phyloP scores from a whole-genome alignment of 2,329 filamentous ascomycete genomes.

The Epichloe hybrida region DNA sequence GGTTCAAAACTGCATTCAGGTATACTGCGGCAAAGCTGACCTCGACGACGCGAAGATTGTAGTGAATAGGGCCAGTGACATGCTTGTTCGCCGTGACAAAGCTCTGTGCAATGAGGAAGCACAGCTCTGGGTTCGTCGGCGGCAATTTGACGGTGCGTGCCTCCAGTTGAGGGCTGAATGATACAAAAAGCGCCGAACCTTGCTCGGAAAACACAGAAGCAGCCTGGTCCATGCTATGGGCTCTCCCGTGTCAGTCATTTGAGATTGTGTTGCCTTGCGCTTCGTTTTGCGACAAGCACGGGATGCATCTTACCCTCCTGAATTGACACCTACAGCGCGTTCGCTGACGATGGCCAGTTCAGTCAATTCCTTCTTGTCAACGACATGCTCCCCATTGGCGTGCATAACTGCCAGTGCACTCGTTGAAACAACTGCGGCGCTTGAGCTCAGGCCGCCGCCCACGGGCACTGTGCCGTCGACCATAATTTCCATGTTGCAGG shows the following conservation, averaged over 20 bases:
- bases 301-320: slow-evolving; percentile 55
- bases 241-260: not conserved
- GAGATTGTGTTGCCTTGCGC: not conserved
- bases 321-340: slow-evolving; percentile 88
- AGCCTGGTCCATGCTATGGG: slow-evolving; percentile 79
- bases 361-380: slow-evolving; percentile 85
- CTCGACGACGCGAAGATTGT: slow-evolving; percentile 94
- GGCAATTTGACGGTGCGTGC: slow-evolving; percentile 74
- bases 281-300: not conserved
- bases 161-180: slow-evolving; percentile 67
- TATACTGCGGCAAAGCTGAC: slow-evolving; percentile 74
- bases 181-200: slow-evolving; percentile 78
- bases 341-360: slow-evolving; percentile 93
- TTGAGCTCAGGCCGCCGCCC: slow-evolving; percentile 84
- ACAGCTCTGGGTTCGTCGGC: slow-evolving; percentile 65
- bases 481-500: slow-evolving; percentile 68
- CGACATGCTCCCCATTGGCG: slow-evolving; percentile 62
- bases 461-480: slow-evolving; percentile 87
- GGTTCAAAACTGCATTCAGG: slow-evolving; percentile 45
- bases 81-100: slow-evolving; percentile 93
- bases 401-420: slow-evolving; percentile 78
- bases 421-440: slow-evolving; percentile 84
- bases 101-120: slow-evolving; percentile 87
- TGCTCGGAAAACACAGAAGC: slow-evolving; percentile 86
- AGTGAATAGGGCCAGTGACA: slow-evolving; percentile 83